Conservation (phyloP, 2,329 filamentous ascomycete species). For the Hirsutella thompsonii region DNA sequence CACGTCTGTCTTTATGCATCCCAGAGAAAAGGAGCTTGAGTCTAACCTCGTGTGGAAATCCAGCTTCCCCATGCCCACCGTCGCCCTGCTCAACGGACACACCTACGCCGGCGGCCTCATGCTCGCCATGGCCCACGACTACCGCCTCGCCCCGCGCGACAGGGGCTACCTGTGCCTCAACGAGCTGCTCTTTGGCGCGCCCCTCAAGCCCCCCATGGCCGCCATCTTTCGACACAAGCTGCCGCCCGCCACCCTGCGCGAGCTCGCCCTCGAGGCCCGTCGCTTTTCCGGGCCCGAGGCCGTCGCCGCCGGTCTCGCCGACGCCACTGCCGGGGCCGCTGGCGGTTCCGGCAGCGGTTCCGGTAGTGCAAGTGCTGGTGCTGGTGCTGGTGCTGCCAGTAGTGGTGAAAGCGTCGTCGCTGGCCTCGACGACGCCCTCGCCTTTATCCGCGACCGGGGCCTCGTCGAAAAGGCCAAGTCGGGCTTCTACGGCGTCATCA, state of each 20-base stretch:
- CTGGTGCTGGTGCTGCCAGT: no score
- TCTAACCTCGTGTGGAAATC: no score
- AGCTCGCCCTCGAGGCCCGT: conserved; percentile 59
- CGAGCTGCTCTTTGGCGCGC: conserved; percentile 67
- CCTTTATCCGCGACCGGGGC: conserved; percentile 44
- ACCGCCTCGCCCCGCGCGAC: conserved; percentile 60
- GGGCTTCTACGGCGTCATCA: conserved; percentile 58
- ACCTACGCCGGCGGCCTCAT: conserved; percentile 75
- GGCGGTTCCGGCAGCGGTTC: no score
- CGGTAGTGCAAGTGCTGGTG: no score
- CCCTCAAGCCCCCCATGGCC: conserved; percentile 63
- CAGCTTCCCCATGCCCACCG: conserved; percentile 65
- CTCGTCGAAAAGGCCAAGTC: conserved; percentile 49
- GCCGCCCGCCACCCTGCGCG: conserved; percentile 40
- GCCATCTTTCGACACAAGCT: conserved; percentile 63
- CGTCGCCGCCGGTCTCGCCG: conserved; percentile 53
- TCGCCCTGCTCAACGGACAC: conserved; percentile 70
- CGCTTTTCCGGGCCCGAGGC: conserved; percentile 53
- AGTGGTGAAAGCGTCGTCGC: no score
- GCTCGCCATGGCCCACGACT: conserved; percentile 72
- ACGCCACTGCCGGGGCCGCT: conserved; percentile 52
- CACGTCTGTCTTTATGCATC: no score
- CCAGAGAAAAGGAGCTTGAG: no score
- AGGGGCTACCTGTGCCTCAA: conserved; percentile 70
- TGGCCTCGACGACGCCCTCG: conserved; percentile 43